Percentiles rank a stretch among this genome's conserved stretches.
phyloP scores from a whole-genome alignment of 116 monocot species.

The Iris pallida region DNA sequence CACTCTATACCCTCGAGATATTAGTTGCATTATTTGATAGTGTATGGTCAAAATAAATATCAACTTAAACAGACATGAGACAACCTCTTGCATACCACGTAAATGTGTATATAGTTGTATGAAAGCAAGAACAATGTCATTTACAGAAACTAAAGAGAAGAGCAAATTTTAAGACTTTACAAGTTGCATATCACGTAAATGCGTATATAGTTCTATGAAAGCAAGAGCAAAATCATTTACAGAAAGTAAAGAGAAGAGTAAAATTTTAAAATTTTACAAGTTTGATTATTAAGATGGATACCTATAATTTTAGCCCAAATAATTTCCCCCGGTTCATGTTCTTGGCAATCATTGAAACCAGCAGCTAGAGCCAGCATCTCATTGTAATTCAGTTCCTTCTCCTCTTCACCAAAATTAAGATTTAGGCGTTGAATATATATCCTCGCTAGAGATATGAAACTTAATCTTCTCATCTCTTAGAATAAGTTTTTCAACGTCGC shows the following conservation, averaged over 20 bases:
- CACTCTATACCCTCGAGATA: no score
- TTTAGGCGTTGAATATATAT: constrained; percentile 53
- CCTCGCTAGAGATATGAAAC: constrained; percentile 57
- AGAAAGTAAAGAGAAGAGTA: background rate
- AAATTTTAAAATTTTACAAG: background rate
- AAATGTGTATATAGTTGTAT: no score
- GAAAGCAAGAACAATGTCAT: no score
- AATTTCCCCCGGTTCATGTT: constrained; percentile 76
- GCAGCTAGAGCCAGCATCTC: constrained; percentile 85
- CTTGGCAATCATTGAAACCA: constrained; percentile 62
- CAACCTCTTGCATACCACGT: no score
- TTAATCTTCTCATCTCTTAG: constrained; percentile 65
- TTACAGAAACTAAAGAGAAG: background rate
- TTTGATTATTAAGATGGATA: constrained; percentile 12
- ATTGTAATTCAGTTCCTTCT: constrained; percentile 49
- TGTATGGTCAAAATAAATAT: no score
- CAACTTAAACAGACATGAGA: no score
- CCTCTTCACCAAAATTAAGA: constrained; percentile 46
- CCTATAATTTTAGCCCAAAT: constrained; percentile 97
- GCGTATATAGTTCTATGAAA: no score
- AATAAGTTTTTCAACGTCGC: constrained; percentile 60
- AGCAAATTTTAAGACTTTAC: background rate
- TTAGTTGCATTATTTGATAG: no score
- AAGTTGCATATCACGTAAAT: no score
- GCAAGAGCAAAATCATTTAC: no score